A percentile compares a stretch with the other conserved stretches of the same genome.
Evolutionary conservation across 306 rosid species (phyloP).

Genomic region (Alnus glutinosa): DNA sequence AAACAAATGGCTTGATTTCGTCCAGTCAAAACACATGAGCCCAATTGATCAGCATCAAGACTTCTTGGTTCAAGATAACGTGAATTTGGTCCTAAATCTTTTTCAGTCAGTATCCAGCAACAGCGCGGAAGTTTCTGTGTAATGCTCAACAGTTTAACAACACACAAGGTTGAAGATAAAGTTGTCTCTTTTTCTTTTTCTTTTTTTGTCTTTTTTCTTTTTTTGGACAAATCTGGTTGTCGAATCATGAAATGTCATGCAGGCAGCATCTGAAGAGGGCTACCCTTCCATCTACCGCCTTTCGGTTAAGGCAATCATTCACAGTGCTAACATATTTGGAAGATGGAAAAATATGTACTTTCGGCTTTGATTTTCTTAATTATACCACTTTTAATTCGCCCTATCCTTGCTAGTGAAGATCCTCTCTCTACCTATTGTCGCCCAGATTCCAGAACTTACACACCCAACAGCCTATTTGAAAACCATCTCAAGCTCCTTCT

Average conservation of each 20-base stretch:
- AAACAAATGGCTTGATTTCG: no score
- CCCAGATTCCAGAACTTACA: constrained; percentile 34
- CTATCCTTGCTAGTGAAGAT: constrained; percentile 33
- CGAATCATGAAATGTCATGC: neutral
- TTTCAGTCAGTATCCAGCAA: neutral
- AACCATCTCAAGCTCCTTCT: constrained; percentile 47
- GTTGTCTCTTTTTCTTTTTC: no score
- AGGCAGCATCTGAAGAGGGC: neutral
- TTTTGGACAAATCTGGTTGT: neutral
- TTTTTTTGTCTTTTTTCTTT: no score
- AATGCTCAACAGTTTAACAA: neutral
- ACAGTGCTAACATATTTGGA: neutral
- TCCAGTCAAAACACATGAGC: no score
- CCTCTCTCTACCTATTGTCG: constrained; percentile 35
- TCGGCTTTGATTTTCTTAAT: constrained; percentile 27
- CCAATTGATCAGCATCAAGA: no score
- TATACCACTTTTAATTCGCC: constrained; percentile 21
- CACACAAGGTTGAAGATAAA: no score
- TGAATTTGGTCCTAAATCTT: neutral
- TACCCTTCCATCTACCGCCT: neutral
- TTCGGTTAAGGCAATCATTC: constrained; percentile 18
- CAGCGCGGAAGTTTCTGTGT: neutral
- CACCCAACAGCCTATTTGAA: constrained; percentile 29
- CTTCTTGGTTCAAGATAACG: no score
- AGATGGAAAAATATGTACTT: constrained; percentile 14